Evolutionary conservation across 441 rosid species (phyloP).

Genomic region (Populus trichocarpa): DNA sequence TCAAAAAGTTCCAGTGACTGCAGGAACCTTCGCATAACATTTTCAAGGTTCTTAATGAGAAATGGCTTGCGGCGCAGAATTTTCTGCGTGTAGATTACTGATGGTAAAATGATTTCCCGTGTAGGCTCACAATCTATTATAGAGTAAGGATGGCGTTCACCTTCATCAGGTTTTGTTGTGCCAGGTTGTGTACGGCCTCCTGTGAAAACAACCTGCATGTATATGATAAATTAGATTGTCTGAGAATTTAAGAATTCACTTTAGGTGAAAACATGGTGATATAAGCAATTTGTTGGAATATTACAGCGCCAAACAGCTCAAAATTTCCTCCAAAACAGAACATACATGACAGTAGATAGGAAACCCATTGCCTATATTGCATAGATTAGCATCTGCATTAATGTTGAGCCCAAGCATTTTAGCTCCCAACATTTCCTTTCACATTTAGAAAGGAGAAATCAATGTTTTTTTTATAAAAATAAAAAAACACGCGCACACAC

Average conservation of each 20-base stretch:
- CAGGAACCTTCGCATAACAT: constrained; percentile 85
- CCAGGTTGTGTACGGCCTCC: constrained; percentile 99
- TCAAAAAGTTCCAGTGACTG: constrained; percentile 97
- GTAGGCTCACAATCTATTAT: constrained; percentile 81
- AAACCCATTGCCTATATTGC: neutral
- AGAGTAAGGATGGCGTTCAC: constrained; percentile 91
- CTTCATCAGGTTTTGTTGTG: constrained; percentile 95
- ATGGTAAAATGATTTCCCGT: constrained; percentile 79
- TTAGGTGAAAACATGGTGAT: neutral
- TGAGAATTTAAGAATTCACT: neutral
- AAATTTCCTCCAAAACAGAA: neutral
- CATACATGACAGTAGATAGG: neutral
- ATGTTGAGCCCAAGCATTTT: neutral
- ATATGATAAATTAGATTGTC: neutral
- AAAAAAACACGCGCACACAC: no score
- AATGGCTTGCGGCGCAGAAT: constrained; percentile 86
- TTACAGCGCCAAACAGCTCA: neutral
- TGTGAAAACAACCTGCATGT: constrained; percentile 74
- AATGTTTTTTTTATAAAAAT: no score
- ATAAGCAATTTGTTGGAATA: neutral
- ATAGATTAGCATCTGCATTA: neutral
- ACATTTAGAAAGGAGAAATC: neutral
- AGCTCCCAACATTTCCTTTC: neutral
- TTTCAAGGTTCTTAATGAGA: constrained; percentile 95
- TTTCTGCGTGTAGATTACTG: constrained; percentile 83